Base-by-base conservation (phyloP, 169 alveolate species). In the Ichthyophthirius multifiliis region DNA sequence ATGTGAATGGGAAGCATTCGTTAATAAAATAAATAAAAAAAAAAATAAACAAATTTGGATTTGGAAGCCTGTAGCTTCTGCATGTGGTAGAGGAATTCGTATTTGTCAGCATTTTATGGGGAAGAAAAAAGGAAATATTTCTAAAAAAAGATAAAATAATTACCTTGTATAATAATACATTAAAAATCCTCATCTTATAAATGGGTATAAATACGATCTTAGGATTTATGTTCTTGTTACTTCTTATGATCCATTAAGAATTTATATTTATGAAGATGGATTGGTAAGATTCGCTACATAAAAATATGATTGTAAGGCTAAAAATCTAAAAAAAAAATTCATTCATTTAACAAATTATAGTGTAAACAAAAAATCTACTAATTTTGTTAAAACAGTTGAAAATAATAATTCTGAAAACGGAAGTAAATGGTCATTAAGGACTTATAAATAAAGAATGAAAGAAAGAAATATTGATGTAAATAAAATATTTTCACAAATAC, bases 331-430 rank as follows among this genome's bases (percentile, higher is more conserved):
- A 27, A 80, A 88, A 73, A 81, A 74, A 41, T 93, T 77, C 76
- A 90, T 90, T 83, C 97, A 93, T 78, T 65, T 93, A 31, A 93
- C 97, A 13, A 93, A 93, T 48, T 93, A 93, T 84, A 67, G 90
- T 30, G 80, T 93, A 55, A 90, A 91, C 67, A 93, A 93, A 63
- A 87, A 93, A 65, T 88, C 85, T 63, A 77, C 85, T 23, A 89
- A 85, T 35, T 93, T 89, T 67, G 89, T 89, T 2, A 82, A 87
- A 64, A 92, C 89, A 43, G 73, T 85, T 55, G 92, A 37, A 18
- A 44, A 27, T 23, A 39, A 67, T 16, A 23, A 37, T 13, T 34
- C 46, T n/a, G 55, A 39, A 4, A 13, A n/a, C 4, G 77, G 77
- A 1, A 35, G 62, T 16, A 67, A 67, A 20, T 67, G 77, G 77